Evolutionary conservation across 2,329 filamentous ascomycete genomes (phyloP).

Genomic region (Clarireedia homoeocarpa): DNA sequence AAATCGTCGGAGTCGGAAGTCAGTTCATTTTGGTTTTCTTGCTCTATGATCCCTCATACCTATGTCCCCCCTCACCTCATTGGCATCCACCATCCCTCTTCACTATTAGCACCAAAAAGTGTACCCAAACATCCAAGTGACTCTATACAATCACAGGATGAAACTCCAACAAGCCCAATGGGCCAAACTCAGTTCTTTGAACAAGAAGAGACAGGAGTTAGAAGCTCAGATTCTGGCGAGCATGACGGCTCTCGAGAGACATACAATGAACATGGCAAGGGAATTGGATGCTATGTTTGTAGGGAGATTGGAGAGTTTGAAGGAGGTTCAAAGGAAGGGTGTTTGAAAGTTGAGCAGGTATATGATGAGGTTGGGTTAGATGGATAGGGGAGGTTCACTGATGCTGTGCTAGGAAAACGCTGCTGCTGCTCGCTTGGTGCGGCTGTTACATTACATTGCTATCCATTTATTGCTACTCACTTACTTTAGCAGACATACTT

Average conservation of each 20-base stretch:
- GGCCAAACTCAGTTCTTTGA: conserved; percentile 22
- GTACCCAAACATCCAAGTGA: too few relatives aligned
- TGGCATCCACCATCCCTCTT: neutral
- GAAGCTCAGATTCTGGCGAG: conserved; percentile 24
- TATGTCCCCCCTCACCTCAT: neutral
- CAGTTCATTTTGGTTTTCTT: conserved; percentile 9
- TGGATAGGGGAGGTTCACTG: neutral
- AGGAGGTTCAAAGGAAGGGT: neutral
- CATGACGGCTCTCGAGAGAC: conserved; percentile 22
- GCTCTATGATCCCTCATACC: neutral
- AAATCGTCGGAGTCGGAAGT: conserved; percentile 22
- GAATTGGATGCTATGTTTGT: conserved; percentile 22
- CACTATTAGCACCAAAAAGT: neutral
- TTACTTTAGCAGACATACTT: conserved; percentile 14
- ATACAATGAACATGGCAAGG: conserved; percentile 19
- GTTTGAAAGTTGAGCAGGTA: neutral
- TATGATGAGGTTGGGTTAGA: neutral
- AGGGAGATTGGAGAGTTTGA: conserved; percentile 21
- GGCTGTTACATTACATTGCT: conserved; percentile 10
- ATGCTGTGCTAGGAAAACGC: neutral
- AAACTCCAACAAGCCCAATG: conserved; percentile 20
- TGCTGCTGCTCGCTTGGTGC: too few relatives aligned
- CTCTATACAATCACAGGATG: conserved; percentile 9
- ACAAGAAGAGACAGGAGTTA: conserved; percentile 22
- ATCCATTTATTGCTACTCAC: conserved; percentile 11